Evolutionary conservation across 805 yeast genomes (phyloP).

Genomic region (Candida railenensis): DNA sequence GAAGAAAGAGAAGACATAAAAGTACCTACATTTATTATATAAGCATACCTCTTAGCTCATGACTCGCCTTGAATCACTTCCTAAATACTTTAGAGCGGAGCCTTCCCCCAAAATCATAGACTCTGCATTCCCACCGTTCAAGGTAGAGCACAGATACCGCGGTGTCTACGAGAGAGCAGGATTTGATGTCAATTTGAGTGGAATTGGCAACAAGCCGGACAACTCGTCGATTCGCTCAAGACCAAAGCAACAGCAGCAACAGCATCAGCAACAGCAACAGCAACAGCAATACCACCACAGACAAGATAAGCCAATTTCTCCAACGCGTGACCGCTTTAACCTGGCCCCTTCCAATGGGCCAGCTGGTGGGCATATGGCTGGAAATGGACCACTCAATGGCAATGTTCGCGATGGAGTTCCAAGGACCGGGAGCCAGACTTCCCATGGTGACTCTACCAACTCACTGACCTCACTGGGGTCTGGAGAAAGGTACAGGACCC

Average conservation of each 20-base stretch:
- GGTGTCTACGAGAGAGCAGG: slow-evolving; percentile 85
- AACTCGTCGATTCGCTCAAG: not conserved
- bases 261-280: no score
- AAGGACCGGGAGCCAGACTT: not conserved
- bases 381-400: no score
- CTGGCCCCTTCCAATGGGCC: no score
- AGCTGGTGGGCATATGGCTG: no score
- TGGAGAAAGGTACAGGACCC: not conserved
- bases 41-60: not conserved
- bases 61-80: slow-evolving; percentile 11
- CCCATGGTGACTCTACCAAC: not conserved
- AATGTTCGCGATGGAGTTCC: no score
- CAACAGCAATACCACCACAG: not conserved
- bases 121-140: slow-evolving; percentile 70
- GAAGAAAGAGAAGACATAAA: no score
- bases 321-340: not conserved
- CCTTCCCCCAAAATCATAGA: slow-evolving; percentile 28
- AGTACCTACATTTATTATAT: no score
- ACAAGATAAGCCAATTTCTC: not conserved
- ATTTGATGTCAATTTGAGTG: slow-evolving; percentile 47
- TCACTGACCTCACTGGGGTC: not conserved
- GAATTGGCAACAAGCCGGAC: not conserved
- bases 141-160: slow-evolving; percentile 56
- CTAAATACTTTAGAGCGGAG: slow-evolving; percentile 19
- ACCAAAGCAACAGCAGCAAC: no score